Evolutionary conservation across 495 filamentous ascomycete genomes (phyloP).

Genomic region (Paragyromitra xinjiangensis): DNA sequence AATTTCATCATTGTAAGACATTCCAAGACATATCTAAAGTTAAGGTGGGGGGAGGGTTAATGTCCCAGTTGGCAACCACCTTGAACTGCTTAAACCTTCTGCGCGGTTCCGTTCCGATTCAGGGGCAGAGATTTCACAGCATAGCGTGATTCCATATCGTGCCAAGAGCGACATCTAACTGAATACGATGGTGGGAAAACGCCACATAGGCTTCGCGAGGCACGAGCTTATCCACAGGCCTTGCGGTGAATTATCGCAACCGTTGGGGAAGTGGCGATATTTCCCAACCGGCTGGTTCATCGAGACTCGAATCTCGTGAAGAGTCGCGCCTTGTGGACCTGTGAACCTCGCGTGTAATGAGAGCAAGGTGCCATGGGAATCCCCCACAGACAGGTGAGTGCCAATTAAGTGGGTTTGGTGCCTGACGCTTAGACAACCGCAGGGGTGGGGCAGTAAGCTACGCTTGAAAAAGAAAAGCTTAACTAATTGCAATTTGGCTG

Average conservation of each 20-base stretch:
- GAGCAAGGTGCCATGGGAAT: neutral
- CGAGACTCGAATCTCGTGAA: neutral
- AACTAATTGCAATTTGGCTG: neutral
- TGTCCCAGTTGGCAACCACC: neutral
- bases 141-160: neutral
- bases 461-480: conserved; percentile 5
- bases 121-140: neutral
- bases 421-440: neutral
- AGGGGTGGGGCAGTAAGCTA: neutral
- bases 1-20: conserved; percentile 4
- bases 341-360: neutral
- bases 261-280: neutral
- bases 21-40: neutral
- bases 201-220: neutral
- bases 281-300: neutral
- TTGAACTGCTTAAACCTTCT: neutral
- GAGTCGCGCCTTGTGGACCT: neutral
- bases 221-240: neutral
- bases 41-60: neutral
- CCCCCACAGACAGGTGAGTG: neutral
- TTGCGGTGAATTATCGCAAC: neutral
- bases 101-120: neutral
- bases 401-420: neutral
- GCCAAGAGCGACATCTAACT: neutral
- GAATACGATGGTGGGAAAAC: neutral